A percentile compares a stretch with the other conserved stretches of the same genome.
phyloP scores from a whole-genome alignment of 2,329 filamentous ascomycete species.

The Metarhizium guizhouense region DNA sequence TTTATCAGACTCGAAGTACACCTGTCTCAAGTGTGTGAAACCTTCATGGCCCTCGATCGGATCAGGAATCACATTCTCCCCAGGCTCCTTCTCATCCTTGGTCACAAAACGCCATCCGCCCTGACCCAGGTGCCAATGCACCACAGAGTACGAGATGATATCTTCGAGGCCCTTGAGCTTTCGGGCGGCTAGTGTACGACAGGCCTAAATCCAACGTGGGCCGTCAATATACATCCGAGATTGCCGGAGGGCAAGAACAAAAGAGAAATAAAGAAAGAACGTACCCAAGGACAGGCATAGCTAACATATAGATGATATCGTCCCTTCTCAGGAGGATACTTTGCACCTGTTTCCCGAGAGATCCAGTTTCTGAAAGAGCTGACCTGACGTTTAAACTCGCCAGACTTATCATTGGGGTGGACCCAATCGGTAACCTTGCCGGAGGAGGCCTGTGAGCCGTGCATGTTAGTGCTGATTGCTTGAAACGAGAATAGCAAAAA shows the following conservation, averaged over 20 bases:
- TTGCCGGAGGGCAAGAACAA: not conserved
- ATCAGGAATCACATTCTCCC: conserved; percentile 56
- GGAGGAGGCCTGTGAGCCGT: conserved; percentile 2
- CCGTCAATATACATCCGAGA: not conserved
- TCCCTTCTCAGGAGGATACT: conserved; percentile 77
- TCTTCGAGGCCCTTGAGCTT: conserved; percentile 89
- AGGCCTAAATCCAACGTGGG: conserved; percentile 39
- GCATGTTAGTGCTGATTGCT: not conserved
- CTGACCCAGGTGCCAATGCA: conserved; percentile 80
- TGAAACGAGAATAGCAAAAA: not conserved
- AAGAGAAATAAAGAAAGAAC: conserved; percentile 7
- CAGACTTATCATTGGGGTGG: conserved; percentile 62
- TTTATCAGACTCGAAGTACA: conserved; percentile 70
- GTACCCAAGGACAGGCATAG: conserved; percentile 84
- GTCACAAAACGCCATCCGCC: conserved; percentile 76
- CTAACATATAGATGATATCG: conserved; percentile 93
- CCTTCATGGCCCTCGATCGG: conserved; percentile 61
- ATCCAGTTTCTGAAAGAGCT: conserved; percentile 78
- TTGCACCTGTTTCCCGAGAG: conserved; percentile 58
- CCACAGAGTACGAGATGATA: conserved; percentile 67
- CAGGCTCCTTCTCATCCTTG: conserved; percentile 45
- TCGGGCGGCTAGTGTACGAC: conserved; percentile 76
- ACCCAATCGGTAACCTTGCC: conserved; percentile 69
- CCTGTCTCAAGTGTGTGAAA: conserved; percentile 61
- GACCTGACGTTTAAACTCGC: conserved; percentile 86